Evolutionary conservation across 2,329 filamentous ascomycete genomes (phyloP).

Genomic region (Cladosporium sp.): DNA sequence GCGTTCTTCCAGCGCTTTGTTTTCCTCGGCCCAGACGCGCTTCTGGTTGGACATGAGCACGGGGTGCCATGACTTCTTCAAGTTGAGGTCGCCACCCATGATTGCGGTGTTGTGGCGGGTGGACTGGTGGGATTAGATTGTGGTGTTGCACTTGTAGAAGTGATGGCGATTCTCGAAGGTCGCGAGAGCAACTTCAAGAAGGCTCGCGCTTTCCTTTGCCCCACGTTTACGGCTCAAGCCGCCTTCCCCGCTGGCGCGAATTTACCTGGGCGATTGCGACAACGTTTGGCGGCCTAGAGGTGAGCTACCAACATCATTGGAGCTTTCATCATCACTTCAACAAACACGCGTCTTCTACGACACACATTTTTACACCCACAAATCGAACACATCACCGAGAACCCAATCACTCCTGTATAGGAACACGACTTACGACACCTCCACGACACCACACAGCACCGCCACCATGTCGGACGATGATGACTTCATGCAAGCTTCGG

Average conservation of each 20-base stretch:
- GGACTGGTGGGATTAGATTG: neutral
- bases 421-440: neutral
- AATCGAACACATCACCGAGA: neutral
- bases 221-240: neutral
- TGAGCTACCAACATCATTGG: conserved; percentile 3
- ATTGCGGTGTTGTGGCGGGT: conserved; percentile 41
- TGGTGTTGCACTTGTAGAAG: conserved; percentile 16
- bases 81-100: conserved; percentile 93
- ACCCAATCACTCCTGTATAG: neutral
- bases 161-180: neutral
- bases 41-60: conserved; percentile 86
- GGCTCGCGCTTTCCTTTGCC: conserved; percentile 1
- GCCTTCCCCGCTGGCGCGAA: conserved; percentile 8
- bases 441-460: conserved; percentile 4
- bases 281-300: conserved; percentile 2
- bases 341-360: neutral
- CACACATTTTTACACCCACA: neutral
- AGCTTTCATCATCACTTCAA: conserved; percentile 6
- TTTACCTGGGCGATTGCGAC: conserved; percentile 2
- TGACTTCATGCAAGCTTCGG: conserved; percentile 92
- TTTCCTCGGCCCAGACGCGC: conserved; percentile 86
- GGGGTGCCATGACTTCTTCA: conserved; percentile 92
- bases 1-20: conserved; percentile 89
- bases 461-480: conserved; percentile 75
- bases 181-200: neutral